Evolutionary conservation across 2,329 filamentous ascomycete genomes (phyloP), one percentile per base, ranked within the genome.

Genomic region (Emericellopsis atlantica): DNA sequence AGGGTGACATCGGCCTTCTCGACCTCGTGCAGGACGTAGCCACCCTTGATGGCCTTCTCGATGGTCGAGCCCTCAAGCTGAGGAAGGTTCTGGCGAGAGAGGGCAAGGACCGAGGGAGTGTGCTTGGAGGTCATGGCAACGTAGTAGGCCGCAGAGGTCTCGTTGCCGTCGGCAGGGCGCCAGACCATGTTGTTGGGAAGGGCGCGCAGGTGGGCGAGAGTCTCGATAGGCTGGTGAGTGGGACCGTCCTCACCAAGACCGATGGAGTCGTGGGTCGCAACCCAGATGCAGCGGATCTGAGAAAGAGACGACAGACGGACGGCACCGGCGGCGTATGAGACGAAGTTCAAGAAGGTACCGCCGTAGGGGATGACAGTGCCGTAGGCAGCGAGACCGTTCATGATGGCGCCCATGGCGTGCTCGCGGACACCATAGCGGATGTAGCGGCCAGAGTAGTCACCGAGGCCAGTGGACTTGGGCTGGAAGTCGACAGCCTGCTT

Each of bases 181-280:
- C 92, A 96, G 56, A 96, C 90, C 86, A 96, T 95, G 75, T 84
- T 85, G 82, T 98, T 98, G 60, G 92, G 92, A 54, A 96, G 79
- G 50, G 92, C 92, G 64, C 92, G 90, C 87, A 96, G 96, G 71
- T 96, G 92, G 45, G 89, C 84, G 48, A 96, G 80, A 36, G 88
- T 95, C 80, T 98, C 92, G 54, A 98, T 95, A 64, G 92, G 92
- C 77, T 98, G 92, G 72, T 98, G 92, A 43, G 92, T 98, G 53
- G 92, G 90, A 48, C 92, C 92, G 59, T 98, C 92, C 72, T 98
- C 92, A 67, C 92, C 92, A 52, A 96, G 86, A 74, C 92, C 92
- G 56, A 98, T 98, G 50, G 90, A 95, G 76, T 96, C 90, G 77
- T 96, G 90, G 53, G 90, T 96, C 57, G 92, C 90, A 54, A 96